A percentile compares a stretch with the other conserved stretches of the same genome.
These are phyloP conservation scores for Pleurotus salmoneostramineus DNA, from an alignment of 768 basidiomycete species.

Conservation along the genomic window DNA sequence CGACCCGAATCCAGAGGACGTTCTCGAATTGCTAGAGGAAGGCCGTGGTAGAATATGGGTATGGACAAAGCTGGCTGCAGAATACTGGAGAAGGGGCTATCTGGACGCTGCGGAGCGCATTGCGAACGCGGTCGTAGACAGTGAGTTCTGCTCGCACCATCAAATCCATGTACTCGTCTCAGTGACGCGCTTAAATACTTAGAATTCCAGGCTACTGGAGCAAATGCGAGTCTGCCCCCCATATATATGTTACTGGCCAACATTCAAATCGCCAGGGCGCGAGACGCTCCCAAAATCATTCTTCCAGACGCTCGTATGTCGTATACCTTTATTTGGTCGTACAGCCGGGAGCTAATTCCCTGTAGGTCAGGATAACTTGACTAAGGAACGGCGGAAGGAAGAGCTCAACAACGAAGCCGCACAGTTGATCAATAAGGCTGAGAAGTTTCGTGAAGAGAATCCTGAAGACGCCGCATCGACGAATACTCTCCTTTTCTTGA, in stretches of 20 bases:
- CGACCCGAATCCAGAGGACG: slow-evolving; percentile 72
- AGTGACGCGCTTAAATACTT: neutral
- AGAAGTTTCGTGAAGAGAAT: slow-evolving; percentile 46
- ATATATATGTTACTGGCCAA: slow-evolving; percentile 84
- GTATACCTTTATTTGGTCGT: slow-evolving; percentile 3
- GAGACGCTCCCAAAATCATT: slow-evolving; percentile 79
- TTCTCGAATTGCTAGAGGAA: slow-evolving; percentile 67
- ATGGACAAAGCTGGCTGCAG: slow-evolving; percentile 82
- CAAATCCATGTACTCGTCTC: slow-evolving; percentile 10
- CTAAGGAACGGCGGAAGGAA: slow-evolving; percentile 57
- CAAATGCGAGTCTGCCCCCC: slow-evolving; percentile 54
- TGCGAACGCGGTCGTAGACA: slow-evolving; percentile 58
- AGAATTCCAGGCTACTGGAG: slow-evolving; percentile 53
- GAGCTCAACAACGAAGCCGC: slow-evolving; percentile 70
- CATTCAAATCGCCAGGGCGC: slow-evolving; percentile 75
- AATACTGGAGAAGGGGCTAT: slow-evolving; percentile 82
- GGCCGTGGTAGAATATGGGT: slow-evolving; percentile 69
- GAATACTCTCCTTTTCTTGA: slow-evolving; percentile 55
- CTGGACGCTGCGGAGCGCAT: slow-evolving; percentile 77
- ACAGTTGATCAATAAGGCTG: slow-evolving; percentile 58
- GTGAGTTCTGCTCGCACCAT: slow-evolving; percentile 34
- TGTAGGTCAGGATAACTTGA: slow-evolving; percentile 63
- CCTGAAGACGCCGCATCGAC: slow-evolving; percentile 52
- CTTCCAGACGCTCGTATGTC: slow-evolving; percentile 70
- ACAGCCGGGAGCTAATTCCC: neutral